Conservation (phyloP, 2,329 filamentous ascomycete species). For the Ascochyta clinopodiicola region DNA sequence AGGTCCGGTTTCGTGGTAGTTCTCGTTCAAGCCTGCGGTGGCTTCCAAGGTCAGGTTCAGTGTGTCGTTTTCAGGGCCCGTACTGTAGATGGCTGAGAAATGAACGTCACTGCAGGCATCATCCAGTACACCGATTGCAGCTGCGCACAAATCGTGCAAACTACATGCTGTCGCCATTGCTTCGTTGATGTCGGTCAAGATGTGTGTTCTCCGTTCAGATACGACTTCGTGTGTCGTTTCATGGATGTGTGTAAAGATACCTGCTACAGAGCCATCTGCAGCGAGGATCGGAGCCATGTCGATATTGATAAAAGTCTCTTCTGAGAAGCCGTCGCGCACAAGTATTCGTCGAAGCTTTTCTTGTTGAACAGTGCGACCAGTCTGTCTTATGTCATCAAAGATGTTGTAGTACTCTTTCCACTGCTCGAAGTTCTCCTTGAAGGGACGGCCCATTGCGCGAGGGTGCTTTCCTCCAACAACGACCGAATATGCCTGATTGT, state of each 20-base stretch:
- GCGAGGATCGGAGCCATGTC: conserved; percentile 77
- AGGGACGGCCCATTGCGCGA: conserved; percentile 72
- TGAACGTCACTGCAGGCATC: conserved; percentile 2
- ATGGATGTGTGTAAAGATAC: conserved; percentile 78
- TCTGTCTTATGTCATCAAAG: conserved; percentile 69
- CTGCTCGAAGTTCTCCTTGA: conserved; percentile 71
- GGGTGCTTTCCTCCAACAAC: conserved; percentile 80
- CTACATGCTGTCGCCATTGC: conserved; percentile 8
- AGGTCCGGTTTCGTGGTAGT: not conserved
- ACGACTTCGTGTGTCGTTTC: conserved; percentile 81
- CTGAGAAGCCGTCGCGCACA: conserved; percentile 69
- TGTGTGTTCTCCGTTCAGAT: conserved; percentile 78
- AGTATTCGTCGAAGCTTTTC: conserved; percentile 79
- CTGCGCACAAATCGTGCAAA: conserved; percentile 1
- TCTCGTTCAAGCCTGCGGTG: conserved; percentile 1
- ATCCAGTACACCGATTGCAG: not conserved
- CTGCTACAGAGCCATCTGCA: conserved; percentile 72
- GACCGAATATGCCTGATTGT: conserved; percentile 68
- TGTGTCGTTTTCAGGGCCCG: not conserved
- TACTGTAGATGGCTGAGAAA: conserved; percentile 11
- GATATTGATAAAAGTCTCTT: conserved; percentile 85
- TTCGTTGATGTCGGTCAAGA: conserved; percentile 35
- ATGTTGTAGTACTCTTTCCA: conserved; percentile 72
- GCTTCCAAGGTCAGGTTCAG: conserved; percentile 2
- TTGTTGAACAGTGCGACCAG: conserved; percentile 80